Percentiles rank a stretch among this genome's conserved stretches.
Evolutionary conservation across 768 basidiomycete genomes (phyloP).

Genomic region (Termitomyces heimii): DNA sequence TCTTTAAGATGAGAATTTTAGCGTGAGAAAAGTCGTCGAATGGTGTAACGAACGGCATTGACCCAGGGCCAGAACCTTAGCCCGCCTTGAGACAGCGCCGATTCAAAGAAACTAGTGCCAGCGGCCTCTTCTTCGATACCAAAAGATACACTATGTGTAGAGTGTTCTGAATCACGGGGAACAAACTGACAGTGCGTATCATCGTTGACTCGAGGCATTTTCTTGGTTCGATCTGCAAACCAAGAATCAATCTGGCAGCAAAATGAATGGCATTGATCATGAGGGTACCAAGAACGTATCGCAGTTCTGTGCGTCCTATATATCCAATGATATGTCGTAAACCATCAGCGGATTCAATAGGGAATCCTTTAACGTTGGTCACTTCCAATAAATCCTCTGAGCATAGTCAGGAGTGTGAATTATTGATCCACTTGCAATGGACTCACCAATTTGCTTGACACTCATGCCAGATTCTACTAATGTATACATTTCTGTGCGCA

Average conservation of each 20-base stretch:
- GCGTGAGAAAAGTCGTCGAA: neutral
- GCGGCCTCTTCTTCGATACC: constrained; percentile 66
- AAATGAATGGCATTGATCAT: neutral
- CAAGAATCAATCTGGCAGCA: neutral
- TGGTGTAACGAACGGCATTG: constrained; percentile 63
- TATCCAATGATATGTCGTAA: constrained; percentile 72
- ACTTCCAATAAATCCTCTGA: constrained; percentile 66
- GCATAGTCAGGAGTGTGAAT: constrained; percentile 1
- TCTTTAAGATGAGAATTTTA: constrained; percentile 43
- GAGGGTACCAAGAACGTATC: constrained; percentile 72
- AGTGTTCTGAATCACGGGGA: constrained; percentile 46
- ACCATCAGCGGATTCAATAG: constrained; percentile 66
- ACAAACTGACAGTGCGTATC: constrained; percentile 74
- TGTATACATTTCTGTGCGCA: constrained; percentile 76
- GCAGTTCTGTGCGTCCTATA: constrained; percentile 80
- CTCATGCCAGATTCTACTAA: constrained; percentile 72
- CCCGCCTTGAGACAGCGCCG: constrained; percentile 47
- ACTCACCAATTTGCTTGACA: constrained; percentile 74
- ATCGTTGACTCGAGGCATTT: constrained; percentile 50
- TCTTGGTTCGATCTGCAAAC: constrained; percentile 62
- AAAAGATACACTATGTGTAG: constrained; percentile 44
- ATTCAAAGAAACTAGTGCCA: constrained; percentile 54
- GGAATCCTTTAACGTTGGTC: constrained; percentile 86
- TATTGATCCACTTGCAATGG: neutral
- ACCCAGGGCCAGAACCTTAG: constrained; percentile 87